These are phyloP conservation scores for Brasilioporus rufonigricans DNA, from an alignment of 768 basidiomycete species.

Conservation along the genomic window DNA sequence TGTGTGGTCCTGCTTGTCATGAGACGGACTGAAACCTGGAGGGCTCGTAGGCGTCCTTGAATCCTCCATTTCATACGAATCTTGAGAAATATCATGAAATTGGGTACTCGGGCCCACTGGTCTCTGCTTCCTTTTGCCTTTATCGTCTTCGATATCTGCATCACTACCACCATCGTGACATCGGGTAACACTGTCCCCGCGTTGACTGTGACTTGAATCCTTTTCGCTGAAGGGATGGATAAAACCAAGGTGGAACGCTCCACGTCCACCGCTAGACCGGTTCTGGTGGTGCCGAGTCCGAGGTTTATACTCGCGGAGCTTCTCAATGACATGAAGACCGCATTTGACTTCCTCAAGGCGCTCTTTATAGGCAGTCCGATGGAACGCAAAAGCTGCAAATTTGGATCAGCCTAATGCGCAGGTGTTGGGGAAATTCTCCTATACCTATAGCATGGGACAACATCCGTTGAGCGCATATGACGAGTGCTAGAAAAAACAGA, in stretches of 20 bases:
- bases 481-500: conserved; percentile 69
- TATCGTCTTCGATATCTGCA: conserved; percentile 30
- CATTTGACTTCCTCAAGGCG: conserved; percentile 57
- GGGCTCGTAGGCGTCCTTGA: not conserved
- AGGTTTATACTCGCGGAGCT: conserved; percentile 64
- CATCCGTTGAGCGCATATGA: conserved; percentile 63
- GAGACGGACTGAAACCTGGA: conserved; percentile 1
- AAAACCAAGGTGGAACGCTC: conserved; percentile 36
- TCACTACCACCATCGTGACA: conserved; percentile 31
- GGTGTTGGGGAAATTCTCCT: not conserved
- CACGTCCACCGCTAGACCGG: conserved; percentile 39
- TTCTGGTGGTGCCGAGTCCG: conserved; percentile 29
- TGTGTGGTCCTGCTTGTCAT: conserved; percentile 33
- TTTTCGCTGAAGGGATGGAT: conserved; percentile 44
- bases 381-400: conserved; percentile 63
- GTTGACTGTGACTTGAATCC: conserved; percentile 35
- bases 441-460: conserved; percentile 62
- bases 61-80: conserved; percentile 12
- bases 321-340: conserved; percentile 60
- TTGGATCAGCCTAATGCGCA: not conserved
- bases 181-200: conserved; percentile 17
- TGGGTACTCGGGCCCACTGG: conserved; percentile 1
- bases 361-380: conserved; percentile 73
- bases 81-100: conserved; percentile 3
- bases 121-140: conserved; percentile 32